These are phyloP conservation scores for Fragilariopsis cylindrus DNA, from an alignment of 108 stramenopile species.

Conservation along the genomic window DNA sequence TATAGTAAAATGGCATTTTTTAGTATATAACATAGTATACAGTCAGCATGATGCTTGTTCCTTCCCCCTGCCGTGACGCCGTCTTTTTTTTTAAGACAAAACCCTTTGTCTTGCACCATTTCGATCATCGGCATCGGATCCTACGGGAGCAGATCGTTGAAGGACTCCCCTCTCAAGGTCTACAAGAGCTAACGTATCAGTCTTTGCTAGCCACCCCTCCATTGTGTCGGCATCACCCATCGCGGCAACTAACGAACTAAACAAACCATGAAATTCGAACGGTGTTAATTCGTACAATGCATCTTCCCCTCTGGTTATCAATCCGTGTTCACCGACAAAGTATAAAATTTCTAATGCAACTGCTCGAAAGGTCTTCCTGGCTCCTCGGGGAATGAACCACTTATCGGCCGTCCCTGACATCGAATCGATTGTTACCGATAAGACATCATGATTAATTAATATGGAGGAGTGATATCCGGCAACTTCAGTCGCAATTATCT, in stretches of 20 bases:
- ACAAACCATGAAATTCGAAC: conserved; percentile 75
- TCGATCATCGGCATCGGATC: too few species aligned
- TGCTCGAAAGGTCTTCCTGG: conserved; percentile 79
- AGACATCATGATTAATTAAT: conserved; percentile 65
- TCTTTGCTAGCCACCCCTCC: conserved; percentile 76
- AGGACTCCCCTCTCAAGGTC: conserved; percentile 40
- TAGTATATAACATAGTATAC: too few species aligned
- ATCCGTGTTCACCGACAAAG: conserved; percentile 83
- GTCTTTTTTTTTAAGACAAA: too few species aligned
- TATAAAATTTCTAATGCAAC: conserved; percentile 76
- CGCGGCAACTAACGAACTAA: conserved; percentile 77
- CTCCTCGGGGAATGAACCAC: conserved; percentile 80
- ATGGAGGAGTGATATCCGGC: conserved; percentile 76
- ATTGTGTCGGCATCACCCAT: conserved; percentile 83
- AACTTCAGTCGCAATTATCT: conserved; percentile 85
- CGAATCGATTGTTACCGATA: conserved; percentile 66
- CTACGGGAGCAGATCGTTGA: conserved; percentile 5
- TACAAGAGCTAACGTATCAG: conserved; percentile 71
- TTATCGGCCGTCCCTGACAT: conserved; percentile 69
- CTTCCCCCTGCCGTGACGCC: too few species aligned
- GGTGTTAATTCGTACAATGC: conserved; percentile 71
- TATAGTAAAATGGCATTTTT: too few species aligned
- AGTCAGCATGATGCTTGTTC: too few species aligned
- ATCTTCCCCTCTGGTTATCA: conserved; percentile 75
- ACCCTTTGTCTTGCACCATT: too few species aligned